Percentiles rank a stretch among this genome's conserved stretches.
Evolutionary conservation across 768 basidiomycete species (phyloP).

Genomic region (Leccinum aurantiacum): DNA sequence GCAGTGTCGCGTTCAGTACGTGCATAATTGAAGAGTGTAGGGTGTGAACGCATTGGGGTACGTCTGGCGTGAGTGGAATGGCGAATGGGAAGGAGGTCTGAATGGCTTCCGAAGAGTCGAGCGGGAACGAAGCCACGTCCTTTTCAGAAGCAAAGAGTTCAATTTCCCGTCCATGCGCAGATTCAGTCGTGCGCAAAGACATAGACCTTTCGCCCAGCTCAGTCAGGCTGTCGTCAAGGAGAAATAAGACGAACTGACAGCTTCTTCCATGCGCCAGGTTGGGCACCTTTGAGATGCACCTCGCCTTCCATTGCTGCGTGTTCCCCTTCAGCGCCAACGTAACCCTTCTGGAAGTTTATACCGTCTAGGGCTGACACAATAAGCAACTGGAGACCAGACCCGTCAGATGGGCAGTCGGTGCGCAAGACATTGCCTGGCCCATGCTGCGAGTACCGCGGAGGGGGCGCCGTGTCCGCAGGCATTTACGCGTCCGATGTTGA

Average conservation of each 20-base stretch:
- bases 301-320: conserved; percentile 84
- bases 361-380: conserved; percentile 70
- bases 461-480: conserved; percentile 47
- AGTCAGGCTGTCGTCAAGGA: conserved; percentile 15
- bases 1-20: conserved; percentile 64
- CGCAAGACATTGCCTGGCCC: conserved; percentile 29
- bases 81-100: conserved; percentile 77
- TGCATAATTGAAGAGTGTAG: conserved; percentile 72
- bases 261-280: conserved; percentile 57
- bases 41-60: conserved; percentile 81
- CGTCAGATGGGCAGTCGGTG: conserved; percentile 19
- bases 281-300: conserved; percentile 75
- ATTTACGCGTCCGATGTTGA: conserved; percentile 11
- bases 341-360: conserved; percentile 83
- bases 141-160: conserved; percentile 63
- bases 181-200: conserved; percentile 65
- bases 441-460: conserved; percentile 61
- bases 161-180: conserved; percentile 57
- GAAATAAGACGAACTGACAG: conserved; percentile 53
- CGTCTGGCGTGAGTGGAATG: conserved; percentile 74
- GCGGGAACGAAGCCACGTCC: conserved; percentile 50
- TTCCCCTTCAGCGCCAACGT: conserved; percentile 80
- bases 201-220: conserved; percentile 49
- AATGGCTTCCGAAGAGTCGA: conserved; percentile 38
- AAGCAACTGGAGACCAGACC: conserved; percentile 57